These are phyloP conservation scores for Tricholoma saponaceum DNA, from an alignment of 768 basidiomycete species.

Conservation along the genomic window DNA sequence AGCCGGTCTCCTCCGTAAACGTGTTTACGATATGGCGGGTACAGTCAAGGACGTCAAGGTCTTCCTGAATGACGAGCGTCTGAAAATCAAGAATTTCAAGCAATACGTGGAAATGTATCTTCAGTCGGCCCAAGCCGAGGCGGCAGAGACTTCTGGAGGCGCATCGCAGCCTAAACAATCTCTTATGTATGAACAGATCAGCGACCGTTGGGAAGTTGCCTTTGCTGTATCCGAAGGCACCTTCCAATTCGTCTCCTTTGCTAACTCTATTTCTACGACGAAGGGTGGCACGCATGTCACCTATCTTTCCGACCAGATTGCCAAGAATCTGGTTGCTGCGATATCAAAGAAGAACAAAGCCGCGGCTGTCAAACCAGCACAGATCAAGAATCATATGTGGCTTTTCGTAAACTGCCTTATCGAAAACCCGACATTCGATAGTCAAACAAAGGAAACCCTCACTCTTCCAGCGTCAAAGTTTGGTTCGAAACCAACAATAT, in stretches of 20 bases:
- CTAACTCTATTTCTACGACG: conserved; percentile 93
- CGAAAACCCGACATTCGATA: conserved; percentile 98
- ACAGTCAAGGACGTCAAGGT: conserved; percentile 92
- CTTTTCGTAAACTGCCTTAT: conserved; percentile 94
- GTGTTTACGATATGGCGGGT: conserved; percentile 97
- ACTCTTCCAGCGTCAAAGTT: conserved; percentile 88
- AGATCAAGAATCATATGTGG: conserved; percentile 98
- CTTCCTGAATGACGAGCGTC: conserved; percentile 83
- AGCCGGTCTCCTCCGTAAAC: conserved; percentile 81
- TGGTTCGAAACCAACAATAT: conserved; percentile 76
- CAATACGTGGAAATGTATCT: conserved; percentile 96
- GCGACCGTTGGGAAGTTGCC: conserved; percentile 89
- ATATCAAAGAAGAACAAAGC: conserved; percentile 98
- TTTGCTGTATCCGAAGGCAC: conserved; percentile 92
- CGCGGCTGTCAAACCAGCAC: conserved; percentile 87
- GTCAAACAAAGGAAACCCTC: conserved; percentile 96
- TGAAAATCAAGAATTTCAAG: conserved; percentile 95
- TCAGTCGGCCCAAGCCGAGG: conserved; percentile 67
- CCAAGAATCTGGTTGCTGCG: conserved; percentile 74
- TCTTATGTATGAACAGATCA: conserved; percentile 77
- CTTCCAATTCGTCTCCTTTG: conserved; percentile 94
- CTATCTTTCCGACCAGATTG: conserved; percentile 81
- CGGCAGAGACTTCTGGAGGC: conserved; percentile 69
- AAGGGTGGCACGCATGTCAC: conserved; percentile 96
- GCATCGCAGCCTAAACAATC: conserved; percentile 73